Evolutionary conservation across 2,329 filamentous ascomycete species (phyloP), one percentile per base, ranked within the genome.

Genomic region (Clonostachys rhizophaga): DNA sequence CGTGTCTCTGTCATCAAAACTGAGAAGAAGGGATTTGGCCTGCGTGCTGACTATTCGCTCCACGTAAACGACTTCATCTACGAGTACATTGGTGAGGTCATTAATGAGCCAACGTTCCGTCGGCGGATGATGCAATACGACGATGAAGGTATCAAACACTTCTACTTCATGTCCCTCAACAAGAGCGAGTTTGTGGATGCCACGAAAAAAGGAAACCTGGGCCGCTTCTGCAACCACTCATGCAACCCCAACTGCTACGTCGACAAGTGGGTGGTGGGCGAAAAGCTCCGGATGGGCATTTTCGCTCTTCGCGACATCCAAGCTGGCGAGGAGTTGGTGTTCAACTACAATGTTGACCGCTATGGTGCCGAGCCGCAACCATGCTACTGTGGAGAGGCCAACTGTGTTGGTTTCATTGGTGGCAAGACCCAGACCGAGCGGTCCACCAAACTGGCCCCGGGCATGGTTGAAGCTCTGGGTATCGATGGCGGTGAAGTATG

Each of bases 161-260:
- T 99, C 67, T 99, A 99, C 70, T 99, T 99, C 74, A 99, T 99
- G 94, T 97, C 94, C 30, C 83, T 99, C 52, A 95, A 84, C 62
- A 95, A 95, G 66, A 89, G 85, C 59, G 94, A 97, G 66, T 99
- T 97, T 62, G 91, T 99, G 49, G 94, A 99, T 69, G 94, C 94
- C 18, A 99, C 94, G 10, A 95, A 94, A 64, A 95, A 90, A 65
- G 94, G 94, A 44, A 97, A 97, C 56, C 79, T 99, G 6, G 94
- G 91, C 45, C 86, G 94, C 33, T 99, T 99, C 63, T 99, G 94
- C 79, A 99, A 99, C 61, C 94, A 99, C 66, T 97, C 94, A 9
- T 99, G 94, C 78, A 96, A 94, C 65, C 94, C 94, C 16, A 99
- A 99, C 63, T 97, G 91, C 70, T 97, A 95, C 67, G 92, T 99